A percentile compares a stretch with the other conserved stretches of the same genome.
Conservation (phyloP, 1,139 yeast species). For the Yamadazyma trypodendri region DNA sequence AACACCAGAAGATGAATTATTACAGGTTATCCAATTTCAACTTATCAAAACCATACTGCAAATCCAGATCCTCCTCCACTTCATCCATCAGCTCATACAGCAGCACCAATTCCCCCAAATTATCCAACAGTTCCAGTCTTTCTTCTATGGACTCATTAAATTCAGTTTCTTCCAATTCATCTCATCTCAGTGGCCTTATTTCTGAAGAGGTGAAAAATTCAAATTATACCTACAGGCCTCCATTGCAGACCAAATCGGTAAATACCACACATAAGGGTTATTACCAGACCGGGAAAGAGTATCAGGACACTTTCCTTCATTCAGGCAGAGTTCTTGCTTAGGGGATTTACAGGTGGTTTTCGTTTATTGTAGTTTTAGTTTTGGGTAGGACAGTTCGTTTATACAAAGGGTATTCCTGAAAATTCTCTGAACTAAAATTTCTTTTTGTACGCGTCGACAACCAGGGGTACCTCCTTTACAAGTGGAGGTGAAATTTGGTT, state of each 20-base stretch:
- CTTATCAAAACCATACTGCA: conserved; percentile 5
- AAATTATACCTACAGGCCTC: conserved; percentile 13
- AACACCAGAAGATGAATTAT: conserved; percentile 33
- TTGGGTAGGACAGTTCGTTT: too few relatives aligned
- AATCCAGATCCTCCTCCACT: conserved; percentile 9
- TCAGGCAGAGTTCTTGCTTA: conserved; percentile 12
- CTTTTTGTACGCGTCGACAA: too few relatives aligned
- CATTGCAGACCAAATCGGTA: conserved; percentile 11
- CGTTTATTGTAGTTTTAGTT: too few relatives aligned
- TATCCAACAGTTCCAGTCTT: conserved; percentile 6
- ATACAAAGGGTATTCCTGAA: too few relatives aligned
- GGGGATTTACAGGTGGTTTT: background rate
- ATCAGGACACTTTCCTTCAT: conserved; percentile 9
- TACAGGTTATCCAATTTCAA: conserved; percentile 35
- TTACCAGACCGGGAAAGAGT: conserved; percentile 1
- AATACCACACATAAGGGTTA: conserved; percentile 9
- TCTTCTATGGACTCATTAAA: conserved; percentile 10
- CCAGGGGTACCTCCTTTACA: too few relatives aligned
- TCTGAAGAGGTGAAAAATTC: conserved; percentile 7
- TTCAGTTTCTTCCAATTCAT: conserved; percentile 7
- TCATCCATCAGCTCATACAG: conserved; percentile 14
- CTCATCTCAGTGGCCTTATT: conserved; percentile 6
- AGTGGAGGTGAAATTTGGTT: background rate
- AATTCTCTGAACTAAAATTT: too few relatives aligned
- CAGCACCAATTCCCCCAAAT: conserved; percentile 10